phyloP scores from a whole-genome alignment of 2,329 filamentous ascomycete species.

The Fusarium mangiferae region DNA sequence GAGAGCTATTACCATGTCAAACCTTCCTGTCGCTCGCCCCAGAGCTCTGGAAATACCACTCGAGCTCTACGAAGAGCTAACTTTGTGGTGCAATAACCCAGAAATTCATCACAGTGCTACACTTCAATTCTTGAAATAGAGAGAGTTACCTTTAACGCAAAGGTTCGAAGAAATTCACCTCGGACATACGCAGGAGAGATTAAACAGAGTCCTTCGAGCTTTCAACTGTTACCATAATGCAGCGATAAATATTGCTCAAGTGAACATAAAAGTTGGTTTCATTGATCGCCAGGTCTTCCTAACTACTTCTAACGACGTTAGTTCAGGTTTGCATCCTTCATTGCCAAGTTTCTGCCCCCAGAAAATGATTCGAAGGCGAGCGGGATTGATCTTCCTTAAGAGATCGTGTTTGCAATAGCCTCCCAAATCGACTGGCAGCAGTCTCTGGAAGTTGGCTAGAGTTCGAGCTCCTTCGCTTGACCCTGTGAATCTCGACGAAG shows the following conservation, averaged over 20 bases:
- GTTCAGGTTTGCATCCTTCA: background rate
- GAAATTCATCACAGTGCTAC: background rate
- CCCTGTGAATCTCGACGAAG: background rate
- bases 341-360: background rate
- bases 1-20: background rate
- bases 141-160: background rate
- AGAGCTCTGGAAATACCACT: background rate
- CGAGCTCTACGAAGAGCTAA: background rate
- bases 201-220: background rate
- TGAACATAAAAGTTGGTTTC: background rate
- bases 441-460: background rate
- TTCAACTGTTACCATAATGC: background rate
- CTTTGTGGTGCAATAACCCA: background rate
- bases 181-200: background rate
- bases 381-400: background rate
- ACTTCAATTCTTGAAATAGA: background rate
- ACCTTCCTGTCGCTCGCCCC: background rate
- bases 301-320: background rate
- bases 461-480: background rate
- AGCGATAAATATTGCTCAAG: background rate
- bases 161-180: background rate
- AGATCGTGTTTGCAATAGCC: background rate
- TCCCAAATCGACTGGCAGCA: background rate
- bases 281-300: background rate
- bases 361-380: background rate